Percentiles rank a stretch among this genome's conserved stretches.
phyloP scores from a whole-genome alignment of 495 filamentous ascomycete species.

The Podospora pseudocomata region DNA sequence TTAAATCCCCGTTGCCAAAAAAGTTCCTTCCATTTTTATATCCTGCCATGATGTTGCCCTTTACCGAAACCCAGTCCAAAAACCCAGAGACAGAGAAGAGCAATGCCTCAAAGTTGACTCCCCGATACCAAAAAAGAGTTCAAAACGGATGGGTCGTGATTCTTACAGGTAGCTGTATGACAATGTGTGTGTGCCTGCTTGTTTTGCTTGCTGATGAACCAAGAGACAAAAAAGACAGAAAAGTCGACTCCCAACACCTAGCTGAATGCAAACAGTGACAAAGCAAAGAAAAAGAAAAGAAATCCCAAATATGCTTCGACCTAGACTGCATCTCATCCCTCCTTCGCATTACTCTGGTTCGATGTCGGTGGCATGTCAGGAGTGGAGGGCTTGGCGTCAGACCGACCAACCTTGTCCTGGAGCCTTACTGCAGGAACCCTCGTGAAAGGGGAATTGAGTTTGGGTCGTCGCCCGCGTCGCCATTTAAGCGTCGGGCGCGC shows the following conservation, averaged over 20 bases:
- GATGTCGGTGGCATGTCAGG: neutral
- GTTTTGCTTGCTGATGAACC: neutral
- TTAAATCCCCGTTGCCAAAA: neutral
- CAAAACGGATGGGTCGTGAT: neutral
- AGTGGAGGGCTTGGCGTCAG: neutral
- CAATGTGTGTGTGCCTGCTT: neutral
- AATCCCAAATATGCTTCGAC: neutral
- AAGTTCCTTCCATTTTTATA: neutral
- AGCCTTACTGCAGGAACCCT: neutral
- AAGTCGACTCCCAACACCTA: neutral
- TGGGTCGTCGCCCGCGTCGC: neutral
- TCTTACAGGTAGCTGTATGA: neutral
- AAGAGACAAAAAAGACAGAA: neutral
- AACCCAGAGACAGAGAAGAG: neutral
- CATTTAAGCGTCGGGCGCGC: constrained; percentile 30
- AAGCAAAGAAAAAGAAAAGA: neutral
- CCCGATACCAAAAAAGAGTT: neutral
- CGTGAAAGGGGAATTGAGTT: neutral
- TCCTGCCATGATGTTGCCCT: neutral
- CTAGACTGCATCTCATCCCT: too few species aligned
- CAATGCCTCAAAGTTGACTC: neutral
- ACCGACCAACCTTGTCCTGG: neutral
- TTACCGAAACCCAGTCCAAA: neutral
- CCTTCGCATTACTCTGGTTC: too few species aligned
- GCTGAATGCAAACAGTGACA: neutral